A percentile compares a stretch with the other conserved stretches of the same genome.
Conservation (phyloP, 2,329 filamentous ascomycete species). For the Ophiostoma novo-ulmi region DNA sequence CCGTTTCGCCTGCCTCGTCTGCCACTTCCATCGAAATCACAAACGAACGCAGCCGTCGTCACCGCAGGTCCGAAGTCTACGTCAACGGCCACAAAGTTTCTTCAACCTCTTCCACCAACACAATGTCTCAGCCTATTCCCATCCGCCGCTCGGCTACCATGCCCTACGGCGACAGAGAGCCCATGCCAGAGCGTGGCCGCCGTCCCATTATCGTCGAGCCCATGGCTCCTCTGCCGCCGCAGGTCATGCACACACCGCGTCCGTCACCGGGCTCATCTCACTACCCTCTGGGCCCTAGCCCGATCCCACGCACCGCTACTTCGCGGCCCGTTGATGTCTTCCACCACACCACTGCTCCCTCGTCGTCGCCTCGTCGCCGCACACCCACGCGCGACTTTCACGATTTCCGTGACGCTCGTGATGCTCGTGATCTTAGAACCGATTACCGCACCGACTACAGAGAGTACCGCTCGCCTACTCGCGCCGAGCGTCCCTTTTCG, state of each 20-base stretch:
- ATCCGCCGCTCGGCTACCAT: slow-evolving; percentile 31
- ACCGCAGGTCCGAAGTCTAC: slow-evolving; percentile 29
- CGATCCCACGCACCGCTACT: background rate
- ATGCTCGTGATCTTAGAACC: background rate
- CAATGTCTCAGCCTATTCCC: slow-evolving; percentile 27
- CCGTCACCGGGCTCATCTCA: background rate
- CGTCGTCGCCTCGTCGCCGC: background rate
- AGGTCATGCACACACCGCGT: slow-evolving; percentile 5
- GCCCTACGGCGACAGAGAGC: slow-evolving; percentile 28
- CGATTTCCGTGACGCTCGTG: slow-evolving; percentile 1
- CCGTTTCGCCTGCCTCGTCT: slow-evolving; percentile 18
- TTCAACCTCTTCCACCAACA: slow-evolving; percentile 17
- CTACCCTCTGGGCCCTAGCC: slow-evolving; percentile 12
- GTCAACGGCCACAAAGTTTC: slow-evolving; percentile 28
- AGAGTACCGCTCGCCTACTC: slow-evolving; percentile 5
- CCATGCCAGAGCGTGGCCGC: slow-evolving; percentile 27
- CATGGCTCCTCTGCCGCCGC: slow-evolving; percentile 23
- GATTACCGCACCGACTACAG: background rate
- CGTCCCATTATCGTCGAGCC: slow-evolving; percentile 28
- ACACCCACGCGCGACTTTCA: background rate
- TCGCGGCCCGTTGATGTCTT: slow-evolving; percentile 14
- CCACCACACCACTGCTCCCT: background rate
- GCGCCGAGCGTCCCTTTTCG: background rate
- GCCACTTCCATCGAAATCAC: slow-evolving; percentile 17
- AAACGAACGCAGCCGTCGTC: slow-evolving; percentile 25